Evolutionary conservation across 2,329 filamentous ascomycete genomes (phyloP), one percentile per base, ranked within the genome.

Genomic region (Fonsecaea erecta): DNA sequence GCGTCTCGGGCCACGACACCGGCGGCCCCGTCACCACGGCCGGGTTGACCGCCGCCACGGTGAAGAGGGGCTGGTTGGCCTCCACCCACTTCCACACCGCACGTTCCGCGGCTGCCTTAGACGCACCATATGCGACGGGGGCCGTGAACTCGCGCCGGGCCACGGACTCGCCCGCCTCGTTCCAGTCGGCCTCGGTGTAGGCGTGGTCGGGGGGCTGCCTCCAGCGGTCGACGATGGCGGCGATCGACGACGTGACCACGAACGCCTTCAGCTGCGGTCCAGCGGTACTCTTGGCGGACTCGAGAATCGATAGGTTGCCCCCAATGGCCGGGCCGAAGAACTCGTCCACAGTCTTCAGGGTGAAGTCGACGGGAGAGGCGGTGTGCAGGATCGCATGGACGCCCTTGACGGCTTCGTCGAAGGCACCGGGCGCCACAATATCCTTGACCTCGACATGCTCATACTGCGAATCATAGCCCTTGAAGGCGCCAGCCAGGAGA

Each of bases 401-500:
- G n/a, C 73, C 77, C 40, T 74, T 71, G 18, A 80, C 74, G 1
- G 75, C 78, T 18, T 70, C 67, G 67, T 77, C 73, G 62, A 79
- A 81, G 8, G 78, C 77, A 1, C 74, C 74, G 0, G 70, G 30
- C 0, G 67, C 71, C 4, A 73, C 66, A 26, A 80, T 77, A 52
- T 81, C 77, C 1, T 74, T 71, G 0, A 80, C 77, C 12, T 68
- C 68, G 61, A 73, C 66, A 55, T 70, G 69, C 34, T 71, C 51
- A 21, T 82, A 78, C 0, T 68, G 71, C 0, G 63, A 32, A 0
- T 75, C 77, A 59, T 77, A 75, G n/a, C 74, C 70, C 21, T 75
- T 70, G 6, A 75, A 74, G 0, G 72, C 58, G 0, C 69, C 62
- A 51, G 76, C 28, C 12, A 76, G 54, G 16, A 70, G 52, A 2